Base-by-base conservation (phyloP, 805 yeast species). In the Starmerella davenportii region DNA sequence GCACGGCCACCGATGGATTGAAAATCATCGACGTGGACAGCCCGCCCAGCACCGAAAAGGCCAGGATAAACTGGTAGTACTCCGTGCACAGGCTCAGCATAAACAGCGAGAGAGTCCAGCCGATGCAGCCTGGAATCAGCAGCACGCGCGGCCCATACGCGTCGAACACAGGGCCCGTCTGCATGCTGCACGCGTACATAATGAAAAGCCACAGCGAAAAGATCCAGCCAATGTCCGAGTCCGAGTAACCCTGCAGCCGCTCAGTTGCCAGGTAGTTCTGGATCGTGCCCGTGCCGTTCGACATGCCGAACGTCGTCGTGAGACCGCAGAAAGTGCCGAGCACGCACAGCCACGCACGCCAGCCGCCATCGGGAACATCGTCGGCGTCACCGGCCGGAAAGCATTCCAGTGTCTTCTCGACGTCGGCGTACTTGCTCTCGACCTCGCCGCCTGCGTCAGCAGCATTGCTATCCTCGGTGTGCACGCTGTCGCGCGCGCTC, bases 201-300 rank as follows among this genome's bases (percentile, higher is more conserved):
- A 59, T 45, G 41, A 53, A 57, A 13, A 59, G 48, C 50, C 57
- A 60, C 13, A 58, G 36, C 5, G 60, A 68, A 51, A 78, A 79
- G 38, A 78, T 69, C 90, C 87, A 79, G 2, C 80, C 70, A 3
- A 76, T 61, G 2, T 70, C 57, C 5, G 76, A 64, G 4, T 71
- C 63, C 5, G 66, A 53, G 11, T 62, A 54, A 21, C 61, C 47
- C 2, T 51, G 49, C 39, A 79, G 58, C 40, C 72, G 76, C 49
- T 76, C 66, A 13, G 56, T 53, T 3, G 70, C 56, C 2, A 77
- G 63, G 49, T 71, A 76, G 1, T 80, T 71, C 52, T 77, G 80
- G 30, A 77, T 62, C 0, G 76, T 75, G 39, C 85, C 85, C 7
- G 70, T 63, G 0, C 79, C 57, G 51, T 77, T 78, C 57, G 76